Evolutionary conservation across 441 rosid species (phyloP), one percentile per base, ranked within the genome.

Genomic region (Lepidium campestre): DNA sequence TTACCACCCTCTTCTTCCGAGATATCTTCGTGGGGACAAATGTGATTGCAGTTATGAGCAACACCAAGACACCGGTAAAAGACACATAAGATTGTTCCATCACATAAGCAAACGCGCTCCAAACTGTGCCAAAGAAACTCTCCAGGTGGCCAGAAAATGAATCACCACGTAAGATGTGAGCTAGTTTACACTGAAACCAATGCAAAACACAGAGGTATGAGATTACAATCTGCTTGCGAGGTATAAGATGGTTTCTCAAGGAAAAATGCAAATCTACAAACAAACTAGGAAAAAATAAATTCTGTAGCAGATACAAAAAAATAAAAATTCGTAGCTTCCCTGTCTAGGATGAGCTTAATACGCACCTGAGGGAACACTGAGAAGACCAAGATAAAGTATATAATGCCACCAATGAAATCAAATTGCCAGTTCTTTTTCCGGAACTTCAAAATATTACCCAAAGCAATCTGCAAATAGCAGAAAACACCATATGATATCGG

Each of bases 391-490:
- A 94, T 67, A 61, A 94, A 94, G 83, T 94, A 94, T 79, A 94
- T 85, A 71, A 94, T 84, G 73, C 99, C 99, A 62, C 99, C 99
- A 56, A 94, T 94, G 68, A 91, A 84, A 83, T 94, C 99, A 67
- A 94, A 94, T 48, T 94, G 99, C 99, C 99, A 94, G 75, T 94
- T 94, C 84, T 90, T 94, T 86, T 91, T 94, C 62, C 99, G 91
- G 50, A 94, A 94, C 83, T 94, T 94, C 86, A 94, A 80, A 78
- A 94, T 94, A 80, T 94, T 94, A 73, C 99, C 99, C 84, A 94
- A 61, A 60, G 99, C 99, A 80, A 94, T 94, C 99, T 94, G 86
- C 77, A 73, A 53, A 62, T 60, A 62, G 32, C 35, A 31, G 73
- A 50, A 69, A 76, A 42, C 55, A 74, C 62, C 60, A 39, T 40